These are phyloP conservation scores for Mycena albidolilacea DNA, from an alignment of 768 basidiomycete genomes.

Conservation along the genomic window DNA sequence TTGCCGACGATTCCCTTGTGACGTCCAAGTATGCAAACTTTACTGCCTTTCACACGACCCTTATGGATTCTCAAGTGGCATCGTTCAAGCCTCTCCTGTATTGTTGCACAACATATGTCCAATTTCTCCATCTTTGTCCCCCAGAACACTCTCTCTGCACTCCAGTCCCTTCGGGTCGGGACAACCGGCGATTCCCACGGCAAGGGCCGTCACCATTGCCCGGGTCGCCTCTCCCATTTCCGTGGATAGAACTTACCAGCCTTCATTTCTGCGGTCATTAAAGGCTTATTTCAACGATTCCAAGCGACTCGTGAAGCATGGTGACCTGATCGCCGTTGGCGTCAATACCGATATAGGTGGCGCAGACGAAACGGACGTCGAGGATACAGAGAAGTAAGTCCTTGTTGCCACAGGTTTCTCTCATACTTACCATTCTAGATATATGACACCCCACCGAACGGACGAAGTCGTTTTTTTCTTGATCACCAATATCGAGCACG, in stretches of 20 bases:
- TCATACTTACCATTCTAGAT: conserved; percentile 5
- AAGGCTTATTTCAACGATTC: conserved; percentile 71
- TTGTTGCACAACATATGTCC: conserved; percentile 69
- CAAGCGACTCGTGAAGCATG: conserved; percentile 75
- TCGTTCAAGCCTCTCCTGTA: conserved; percentile 60
- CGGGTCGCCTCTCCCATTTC: conserved; percentile 85
- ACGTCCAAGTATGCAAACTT: conserved; percentile 50
- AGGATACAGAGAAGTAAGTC: conserved; percentile 43
- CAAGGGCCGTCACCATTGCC: conserved; percentile 79
- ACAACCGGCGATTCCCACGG: conserved; percentile 75
- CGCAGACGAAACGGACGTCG: conserved; percentile 44
- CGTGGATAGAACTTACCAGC: conserved; percentile 74
- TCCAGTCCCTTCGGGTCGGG: conserved; percentile 74
- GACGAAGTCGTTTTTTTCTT: conserved; percentile 80
- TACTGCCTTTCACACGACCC: conserved; percentile 20
- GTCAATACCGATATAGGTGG: conserved; percentile 66
- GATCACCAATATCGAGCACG: conserved; percentile 83
- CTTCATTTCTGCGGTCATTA: conserved; percentile 71
- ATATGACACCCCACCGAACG: conserved; percentile 41
- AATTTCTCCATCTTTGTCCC: conserved; percentile 40
- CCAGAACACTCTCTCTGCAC: conserved; percentile 54
- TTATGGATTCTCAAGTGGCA: conserved; percentile 51
- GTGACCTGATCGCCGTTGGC: conserved; percentile 79
- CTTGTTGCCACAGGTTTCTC: not conserved
- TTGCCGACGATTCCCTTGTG: conserved; percentile 64